Conservation (phyloP, 2,329 filamentous ascomycete genomes). For the Paecilomyces sp. region DNA sequence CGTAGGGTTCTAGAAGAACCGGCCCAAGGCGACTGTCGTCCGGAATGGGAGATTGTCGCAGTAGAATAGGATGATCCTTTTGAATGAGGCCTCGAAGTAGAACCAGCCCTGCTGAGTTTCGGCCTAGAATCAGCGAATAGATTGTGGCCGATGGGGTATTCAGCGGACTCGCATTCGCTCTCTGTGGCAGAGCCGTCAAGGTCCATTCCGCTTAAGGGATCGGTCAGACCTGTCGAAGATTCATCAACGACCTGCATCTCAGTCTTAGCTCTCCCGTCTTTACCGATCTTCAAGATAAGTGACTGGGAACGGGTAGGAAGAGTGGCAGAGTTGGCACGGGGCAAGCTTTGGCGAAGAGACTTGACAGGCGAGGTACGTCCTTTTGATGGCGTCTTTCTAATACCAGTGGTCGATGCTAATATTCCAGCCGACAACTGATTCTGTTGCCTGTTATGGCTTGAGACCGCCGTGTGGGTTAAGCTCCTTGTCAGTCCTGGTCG, state of each 20-base stretch:
- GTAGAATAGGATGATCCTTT: slow-evolving; percentile 37
- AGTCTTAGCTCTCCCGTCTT: slow-evolving; percentile 41
- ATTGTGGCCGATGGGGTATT: slow-evolving; percentile 31
- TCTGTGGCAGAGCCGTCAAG: slow-evolving; percentile 37
- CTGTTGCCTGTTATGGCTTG: slow-evolving; percentile 20
- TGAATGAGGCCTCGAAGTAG: slow-evolving; percentile 31
- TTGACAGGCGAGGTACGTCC: slow-evolving; percentile 37
- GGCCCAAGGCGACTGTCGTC: slow-evolving; percentile 34
- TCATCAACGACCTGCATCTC: slow-evolving; percentile 33
- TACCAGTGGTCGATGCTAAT: slow-evolving; percentile 26
- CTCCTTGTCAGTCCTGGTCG: slow-evolving; percentile 34
- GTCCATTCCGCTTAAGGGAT: slow-evolving; percentile 30
- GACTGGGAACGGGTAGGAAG: slow-evolving; percentile 32
- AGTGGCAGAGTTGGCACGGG: slow-evolving; percentile 23
- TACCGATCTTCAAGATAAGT: slow-evolving; percentile 41
- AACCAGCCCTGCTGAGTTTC: slow-evolving; percentile 25
- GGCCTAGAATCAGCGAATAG: slow-evolving; percentile 26
- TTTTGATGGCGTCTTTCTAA: slow-evolving; percentile 36
- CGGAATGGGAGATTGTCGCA: slow-evolving; percentile 33
- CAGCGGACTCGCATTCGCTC: slow-evolving; percentile 34
- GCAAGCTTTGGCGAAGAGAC: slow-evolving; percentile 22
- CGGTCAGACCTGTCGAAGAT: slow-evolving; percentile 24
- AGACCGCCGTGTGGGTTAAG: slow-evolving; percentile 31
- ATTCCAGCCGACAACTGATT: slow-evolving; percentile 20
- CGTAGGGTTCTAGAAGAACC: slow-evolving; percentile 21